Evolutionary conservation across 139 green algal genomes (phyloP).

Genomic region (Marvania coccoides): DNA sequence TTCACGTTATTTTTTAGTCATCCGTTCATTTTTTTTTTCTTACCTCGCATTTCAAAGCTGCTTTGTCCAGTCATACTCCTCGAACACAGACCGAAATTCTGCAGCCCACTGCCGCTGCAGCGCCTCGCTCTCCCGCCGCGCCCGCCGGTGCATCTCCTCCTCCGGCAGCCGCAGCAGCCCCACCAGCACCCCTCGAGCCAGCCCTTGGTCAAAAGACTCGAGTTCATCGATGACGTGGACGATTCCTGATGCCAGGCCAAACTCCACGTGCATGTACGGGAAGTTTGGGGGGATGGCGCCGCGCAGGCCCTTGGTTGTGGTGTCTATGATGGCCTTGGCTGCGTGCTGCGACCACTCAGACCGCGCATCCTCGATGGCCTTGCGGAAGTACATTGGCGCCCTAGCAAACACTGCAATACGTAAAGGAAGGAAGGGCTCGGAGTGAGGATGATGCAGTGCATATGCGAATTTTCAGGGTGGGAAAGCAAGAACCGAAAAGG

Average conservation of each 20-base stretch:
- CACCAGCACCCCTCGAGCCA: constrained; percentile 70
- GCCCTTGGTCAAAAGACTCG: constrained; percentile 58
- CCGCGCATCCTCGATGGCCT: constrained; percentile 81
- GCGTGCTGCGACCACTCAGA: constrained; percentile 89
- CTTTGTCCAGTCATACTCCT: constrained; percentile 81
- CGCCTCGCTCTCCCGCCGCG: constrained; percentile 17
- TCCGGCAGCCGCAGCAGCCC: constrained; percentile 73
- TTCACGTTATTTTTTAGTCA: too few relatives aligned
- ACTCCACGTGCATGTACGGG: constrained; percentile 90
- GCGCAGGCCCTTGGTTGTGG: constrained; percentile 71
- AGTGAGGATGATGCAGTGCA: neutral
- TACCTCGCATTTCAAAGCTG: too few relatives aligned
- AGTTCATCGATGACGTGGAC: constrained; percentile 96
- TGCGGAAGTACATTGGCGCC: constrained; percentile 30
- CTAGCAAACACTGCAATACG: neutral
- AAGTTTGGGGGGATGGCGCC: constrained; percentile 89
- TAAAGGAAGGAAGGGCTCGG: neutral
- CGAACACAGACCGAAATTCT: constrained; percentile 71
- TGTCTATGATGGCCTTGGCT: constrained; percentile 86
- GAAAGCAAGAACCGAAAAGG: too few relatives aligned
- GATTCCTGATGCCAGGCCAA: constrained; percentile 62
- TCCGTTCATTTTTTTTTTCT: too few relatives aligned
- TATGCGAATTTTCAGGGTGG: too few relatives aligned
- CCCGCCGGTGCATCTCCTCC: constrained; percentile 59
- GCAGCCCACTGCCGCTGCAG: constrained; percentile 51